Evolutionary conservation across 768 basidiomycete species (phyloP), one percentile per base, ranked within the genome.

Genomic region (Boletus reticuloceps): DNA sequence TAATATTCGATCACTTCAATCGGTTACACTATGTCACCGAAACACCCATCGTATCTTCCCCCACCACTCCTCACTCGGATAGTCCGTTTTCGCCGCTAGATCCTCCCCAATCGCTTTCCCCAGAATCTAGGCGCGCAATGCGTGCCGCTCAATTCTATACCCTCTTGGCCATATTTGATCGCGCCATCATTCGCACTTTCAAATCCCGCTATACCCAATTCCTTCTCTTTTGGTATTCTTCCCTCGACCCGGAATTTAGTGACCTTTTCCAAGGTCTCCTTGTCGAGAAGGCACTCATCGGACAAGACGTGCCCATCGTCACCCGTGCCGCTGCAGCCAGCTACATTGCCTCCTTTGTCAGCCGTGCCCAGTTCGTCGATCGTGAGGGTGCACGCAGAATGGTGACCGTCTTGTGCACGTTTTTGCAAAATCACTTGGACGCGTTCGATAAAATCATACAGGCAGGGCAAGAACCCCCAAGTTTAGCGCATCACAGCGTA

Each of bases 121-220:
- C 59, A 9, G 74, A 75, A 57, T 66, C 70, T 41, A 66, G 70
- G 25, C 77, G 75, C 44, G 67, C 71, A 5, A 64, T 75, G 32
- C 80, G 77, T 25, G 79, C 79, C 7, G 68, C 82, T 2, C 91
- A 91, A 61, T 98, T 98, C 69, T 82, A 90, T 62, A 82, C 88
- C 29, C 86, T 99, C 19, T 83, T 99, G 48, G 85, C 88, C 59
- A 93, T 98, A 59, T 99, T 99, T 65, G 93, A 97, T 69, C 85
- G 92, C 39, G 87, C 87, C 37, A 94, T 99, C 67, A 82, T 99
- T 47, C 89, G 87, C 38, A 98, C 97, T 3, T 97, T 97, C 77
- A 94, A 95, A 65, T 97, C 94, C 0, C 90, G 95, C 38, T 97
- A 98, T 71, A 94, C 94, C 14, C 97, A 98, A 64, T 99, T 99